Base-by-base conservation (phyloP, 495 filamentous ascomycete genomes). In the Neurospora sp. region DNA sequence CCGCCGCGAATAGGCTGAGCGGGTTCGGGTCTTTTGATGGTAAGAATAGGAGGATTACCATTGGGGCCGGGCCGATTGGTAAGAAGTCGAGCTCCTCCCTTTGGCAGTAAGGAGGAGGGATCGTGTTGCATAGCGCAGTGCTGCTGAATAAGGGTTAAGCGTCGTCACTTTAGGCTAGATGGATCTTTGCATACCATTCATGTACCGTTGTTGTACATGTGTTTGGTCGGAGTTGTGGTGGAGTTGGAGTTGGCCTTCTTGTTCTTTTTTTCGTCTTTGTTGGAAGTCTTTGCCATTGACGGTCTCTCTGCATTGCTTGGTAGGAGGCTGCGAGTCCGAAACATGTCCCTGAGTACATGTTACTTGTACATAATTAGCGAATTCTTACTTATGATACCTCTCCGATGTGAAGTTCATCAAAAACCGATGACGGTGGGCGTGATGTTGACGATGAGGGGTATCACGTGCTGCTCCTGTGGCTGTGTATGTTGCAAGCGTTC, bases 1-100 rank as follows among this genome's bases (percentile, higher is more conserved):
- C 20, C 4, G 27, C 72, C 23, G 73, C 35, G 35, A 70, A 14
- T 5, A 72, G 46, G 54, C 54, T 35, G 6, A 37, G 54, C 54
- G 27, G 23, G 31, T 66, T 66, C 7, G 54, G 54, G 5, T 35
- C 54, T 4, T 40, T 73, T 49, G 77, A 76, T 75, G 78, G 80
- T 62, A 80, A 77, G 69, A 73, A 72, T 79, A 82, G 80, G 71
- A 78, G 80, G 66, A 79, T 78, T 75, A 82, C 80, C 76, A 82
- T 82, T 71, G 74, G 72, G 20, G 44, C 71, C 44, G 72, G 54
- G 14, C 14, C 27, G 54, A 66, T 35, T 35, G 54, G 12, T 35
- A 66, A 27, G 54, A 66, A 66, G 27, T 66, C 49, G 49, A 27
- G 49, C 20, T 60, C 49, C 11, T 60, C 49, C 49, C 49, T 66